Evolutionary conservation across 805 yeast genomes (phyloP).

Genomic region (Wickerhamiella dianesei): DNA sequence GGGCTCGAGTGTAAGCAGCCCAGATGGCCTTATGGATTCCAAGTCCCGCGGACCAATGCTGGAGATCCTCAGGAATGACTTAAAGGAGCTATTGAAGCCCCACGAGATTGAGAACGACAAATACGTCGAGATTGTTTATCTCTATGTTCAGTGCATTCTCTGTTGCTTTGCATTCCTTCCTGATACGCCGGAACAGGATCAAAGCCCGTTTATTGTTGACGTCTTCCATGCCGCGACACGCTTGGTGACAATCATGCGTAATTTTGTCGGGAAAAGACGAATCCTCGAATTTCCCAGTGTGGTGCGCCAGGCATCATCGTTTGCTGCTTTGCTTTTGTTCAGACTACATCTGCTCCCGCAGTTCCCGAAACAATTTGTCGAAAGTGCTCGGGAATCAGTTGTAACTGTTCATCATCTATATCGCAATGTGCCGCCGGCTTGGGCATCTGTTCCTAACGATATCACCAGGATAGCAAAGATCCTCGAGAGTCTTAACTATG

Average conservation of each 20-base stretch:
- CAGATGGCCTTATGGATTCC: conserved; percentile 82
- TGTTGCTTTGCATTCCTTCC: conserved; percentile 82
- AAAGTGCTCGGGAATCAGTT: conserved; percentile 82
- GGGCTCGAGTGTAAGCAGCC: conserved; percentile 74
- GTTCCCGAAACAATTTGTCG: conserved; percentile 53
- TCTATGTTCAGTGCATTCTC: conserved; percentile 66
- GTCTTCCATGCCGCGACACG: conserved; percentile 74
- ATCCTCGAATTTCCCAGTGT: conserved; percentile 77
- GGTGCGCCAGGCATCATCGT: conserved; percentile 73
- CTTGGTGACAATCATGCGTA: conserved; percentile 63
- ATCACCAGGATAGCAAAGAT: conserved; percentile 85
- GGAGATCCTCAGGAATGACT: conserved; percentile 62
- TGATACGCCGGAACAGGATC: conserved; percentile 67
- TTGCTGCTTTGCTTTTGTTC: conserved; percentile 61
- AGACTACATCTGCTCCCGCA: conserved; percentile 70
- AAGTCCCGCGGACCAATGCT: conserved; percentile 68
- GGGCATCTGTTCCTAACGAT: conserved; percentile 85
- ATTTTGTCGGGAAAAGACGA: conserved; percentile 50
- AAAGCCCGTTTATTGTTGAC: conserved; percentile 65
- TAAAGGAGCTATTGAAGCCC: conserved; percentile 55
- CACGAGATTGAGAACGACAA: conserved; percentile 31
- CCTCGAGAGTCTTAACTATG: conserved; percentile 76
- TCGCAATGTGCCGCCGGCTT: conserved; percentile 77
- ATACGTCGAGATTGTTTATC: conserved; percentile 60
- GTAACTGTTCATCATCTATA: conserved; percentile 83